Conservation (phyloP, 371 early-diverging fungal genomes). For the Mucor plumbeus region DNA sequence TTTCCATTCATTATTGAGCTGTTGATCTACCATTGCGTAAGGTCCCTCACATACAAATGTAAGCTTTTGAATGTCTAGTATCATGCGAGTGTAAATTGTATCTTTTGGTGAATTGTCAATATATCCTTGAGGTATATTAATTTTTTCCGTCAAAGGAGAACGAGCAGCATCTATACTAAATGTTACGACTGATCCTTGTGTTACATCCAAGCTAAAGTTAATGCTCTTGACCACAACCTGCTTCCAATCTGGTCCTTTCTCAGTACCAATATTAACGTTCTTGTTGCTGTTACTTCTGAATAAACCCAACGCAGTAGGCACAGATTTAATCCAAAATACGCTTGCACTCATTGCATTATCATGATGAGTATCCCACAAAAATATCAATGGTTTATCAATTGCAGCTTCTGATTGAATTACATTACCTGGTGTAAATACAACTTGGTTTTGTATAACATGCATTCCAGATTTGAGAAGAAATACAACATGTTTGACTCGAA, state of each 20-base stretch:
- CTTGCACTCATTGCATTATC: background rate
- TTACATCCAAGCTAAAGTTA: slow-evolving; percentile 22
- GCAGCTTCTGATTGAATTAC: slow-evolving; percentile 15
- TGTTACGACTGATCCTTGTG: slow-evolving; percentile 6
- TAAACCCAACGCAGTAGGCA: background rate
- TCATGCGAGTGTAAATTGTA: background rate
- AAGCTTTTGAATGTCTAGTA: slow-evolving; percentile 13
- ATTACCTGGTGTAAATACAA: background rate
- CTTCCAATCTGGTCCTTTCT: background rate
- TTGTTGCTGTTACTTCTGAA: background rate
- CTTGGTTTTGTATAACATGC: slow-evolving; percentile 1
- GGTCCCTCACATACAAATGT: slow-evolving; percentile 12
- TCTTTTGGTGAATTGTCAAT: slow-evolving; percentile 21
- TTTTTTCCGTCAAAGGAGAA: background rate
- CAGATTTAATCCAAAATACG: slow-evolving; percentile 10
- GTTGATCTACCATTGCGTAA: background rate
- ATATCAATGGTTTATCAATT: slow-evolving; percentile 20
- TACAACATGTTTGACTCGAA: slow-evolving; percentile 9
- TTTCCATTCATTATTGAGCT: slow-evolving; percentile 6
- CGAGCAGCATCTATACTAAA: background rate
- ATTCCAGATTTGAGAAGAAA: slow-evolving; percentile 5
- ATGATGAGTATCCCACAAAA: slow-evolving; percentile 8
- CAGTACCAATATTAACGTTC: background rate
- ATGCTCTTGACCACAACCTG: background rate
- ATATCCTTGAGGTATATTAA: background rate